Conservation (phyloP, 2,329 filamentous ascomycete species). For the Falciphora oryzae region DNA sequence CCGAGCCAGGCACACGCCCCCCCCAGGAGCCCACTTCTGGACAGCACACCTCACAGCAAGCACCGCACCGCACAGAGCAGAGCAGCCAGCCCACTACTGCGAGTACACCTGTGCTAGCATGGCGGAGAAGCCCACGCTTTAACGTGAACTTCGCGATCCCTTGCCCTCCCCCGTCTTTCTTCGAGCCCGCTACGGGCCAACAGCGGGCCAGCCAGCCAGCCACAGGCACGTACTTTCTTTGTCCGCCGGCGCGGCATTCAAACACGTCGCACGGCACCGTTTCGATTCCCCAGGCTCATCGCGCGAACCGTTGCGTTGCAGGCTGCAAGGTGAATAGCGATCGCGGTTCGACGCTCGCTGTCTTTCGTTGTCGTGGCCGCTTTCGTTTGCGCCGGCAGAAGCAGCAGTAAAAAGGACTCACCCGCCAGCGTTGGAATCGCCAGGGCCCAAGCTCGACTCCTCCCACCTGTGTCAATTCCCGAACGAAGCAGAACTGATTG, state of each 20-base stretch:
- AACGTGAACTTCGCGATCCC: background rate
- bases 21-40: background rate
- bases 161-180: background rate
- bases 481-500: conserved; percentile 3
- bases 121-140: background rate
- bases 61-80: background rate
- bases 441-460: background rate
- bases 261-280: background rate
- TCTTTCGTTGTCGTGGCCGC: background rate
- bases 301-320: background rate
- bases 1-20: background rate
- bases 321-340: background rate
- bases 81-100: background rate
- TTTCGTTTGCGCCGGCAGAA: background rate
- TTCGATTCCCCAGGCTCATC: background rate
- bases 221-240: background rate
- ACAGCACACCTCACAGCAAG: conserved; percentile 1
- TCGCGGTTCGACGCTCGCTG: background rate
- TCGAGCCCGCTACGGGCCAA: background rate
- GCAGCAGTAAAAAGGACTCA: background rate
- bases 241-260: background rate
- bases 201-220: background rate
- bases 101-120: background rate
- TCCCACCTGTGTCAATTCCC: conserved; percentile 5
- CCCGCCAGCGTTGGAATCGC: background rate